A percentile compares a stretch with the other conserved stretches of the same genome.
Conservation (phyloP, 768 basidiomycete genomes). For the Gymnopilus junonius region DNA sequence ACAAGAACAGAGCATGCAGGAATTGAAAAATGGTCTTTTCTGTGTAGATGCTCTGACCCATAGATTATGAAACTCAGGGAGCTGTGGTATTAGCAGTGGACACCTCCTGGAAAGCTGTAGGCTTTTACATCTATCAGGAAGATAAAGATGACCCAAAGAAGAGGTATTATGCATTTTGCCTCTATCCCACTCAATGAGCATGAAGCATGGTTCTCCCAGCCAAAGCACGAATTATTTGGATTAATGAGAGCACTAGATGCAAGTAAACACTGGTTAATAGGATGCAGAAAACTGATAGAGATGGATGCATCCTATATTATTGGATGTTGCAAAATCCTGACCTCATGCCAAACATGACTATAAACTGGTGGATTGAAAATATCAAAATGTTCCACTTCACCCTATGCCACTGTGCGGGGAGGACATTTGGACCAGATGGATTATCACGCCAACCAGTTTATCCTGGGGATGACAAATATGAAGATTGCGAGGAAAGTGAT, state of each 20-base stretch:
- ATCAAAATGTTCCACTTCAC: constrained; percentile 38
- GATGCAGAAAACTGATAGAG: constrained; percentile 33
- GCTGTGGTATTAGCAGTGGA: no score
- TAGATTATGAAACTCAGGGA: no score
- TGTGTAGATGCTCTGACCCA: no score
- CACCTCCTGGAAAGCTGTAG: no score
- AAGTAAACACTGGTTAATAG: constrained; percentile 22
- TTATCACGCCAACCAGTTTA: constrained; percentile 26
- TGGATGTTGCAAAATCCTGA: constrained; percentile 39
- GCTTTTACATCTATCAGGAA: no score
- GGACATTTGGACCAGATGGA: constrained; percentile 34
- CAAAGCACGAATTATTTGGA: constrained; percentile 45
- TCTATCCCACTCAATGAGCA: constrained; percentile 41
- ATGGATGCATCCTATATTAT: constrained; percentile 37
- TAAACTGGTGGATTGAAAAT: constrained; percentile 41
- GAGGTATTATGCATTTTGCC: constrained; percentile 36
- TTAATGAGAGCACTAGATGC: constrained; percentile 29
- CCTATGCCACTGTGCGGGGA: constrained; percentile 32
- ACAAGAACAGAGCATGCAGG: no score
- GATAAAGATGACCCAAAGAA: constrained; percentile 25
- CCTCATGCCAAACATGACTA: constrained; percentile 34
- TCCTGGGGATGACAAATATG: constrained; percentile 15
- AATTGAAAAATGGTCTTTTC: no score
- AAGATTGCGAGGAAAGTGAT: background rate
- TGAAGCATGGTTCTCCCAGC: constrained; percentile 39